These are phyloP conservation scores for Podaxis pistillaris DNA, from an alignment of 768 basidiomycete species.

Conservation along the genomic window DNA sequence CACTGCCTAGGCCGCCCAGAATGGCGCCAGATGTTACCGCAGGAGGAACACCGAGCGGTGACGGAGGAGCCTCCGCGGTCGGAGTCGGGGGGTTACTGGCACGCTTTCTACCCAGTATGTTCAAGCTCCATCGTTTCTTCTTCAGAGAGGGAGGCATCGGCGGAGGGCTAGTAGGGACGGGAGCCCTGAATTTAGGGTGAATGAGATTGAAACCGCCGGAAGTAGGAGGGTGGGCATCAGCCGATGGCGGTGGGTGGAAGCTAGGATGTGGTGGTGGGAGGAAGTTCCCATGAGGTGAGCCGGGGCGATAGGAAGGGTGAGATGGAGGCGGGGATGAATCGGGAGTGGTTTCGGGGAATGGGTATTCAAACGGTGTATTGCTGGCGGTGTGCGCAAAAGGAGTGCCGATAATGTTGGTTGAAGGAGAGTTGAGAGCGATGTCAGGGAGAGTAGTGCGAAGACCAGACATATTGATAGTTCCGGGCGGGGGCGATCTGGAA, in stretches of 20 bases:
- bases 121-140: constrained; percentile 15
- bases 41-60: constrained; percentile 2
- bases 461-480: constrained; percentile 21
- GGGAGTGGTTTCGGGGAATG: constrained; percentile 24
- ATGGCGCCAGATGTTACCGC: constrained; percentile 8
- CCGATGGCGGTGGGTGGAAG: constrained; percentile 1
- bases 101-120: neutral
- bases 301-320: constrained; percentile 9
- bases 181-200: constrained; percentile 10
- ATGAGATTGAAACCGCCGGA: neutral
- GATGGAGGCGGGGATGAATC: constrained; percentile 14
- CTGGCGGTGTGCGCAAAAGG: constrained; percentile 25
- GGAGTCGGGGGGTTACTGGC: constrained; percentile 11
- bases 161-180: constrained; percentile 4
- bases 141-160: constrained; percentile 14
- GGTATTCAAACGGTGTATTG: constrained; percentile 28
- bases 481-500: constrained; percentile 11
- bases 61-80: constrained; percentile 4
- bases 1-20: constrained; percentile 8
- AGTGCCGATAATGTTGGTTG: constrained; percentile 28
- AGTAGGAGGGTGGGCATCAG: neutral
- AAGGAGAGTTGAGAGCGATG: constrained; percentile 25
- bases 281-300: constrained; percentile 8
- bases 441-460: constrained; percentile 23
- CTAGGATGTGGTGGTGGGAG: neutral